Conservation (phyloP, 805 yeast genomes). For the Wickerhamomyces silvicola region DNA sequence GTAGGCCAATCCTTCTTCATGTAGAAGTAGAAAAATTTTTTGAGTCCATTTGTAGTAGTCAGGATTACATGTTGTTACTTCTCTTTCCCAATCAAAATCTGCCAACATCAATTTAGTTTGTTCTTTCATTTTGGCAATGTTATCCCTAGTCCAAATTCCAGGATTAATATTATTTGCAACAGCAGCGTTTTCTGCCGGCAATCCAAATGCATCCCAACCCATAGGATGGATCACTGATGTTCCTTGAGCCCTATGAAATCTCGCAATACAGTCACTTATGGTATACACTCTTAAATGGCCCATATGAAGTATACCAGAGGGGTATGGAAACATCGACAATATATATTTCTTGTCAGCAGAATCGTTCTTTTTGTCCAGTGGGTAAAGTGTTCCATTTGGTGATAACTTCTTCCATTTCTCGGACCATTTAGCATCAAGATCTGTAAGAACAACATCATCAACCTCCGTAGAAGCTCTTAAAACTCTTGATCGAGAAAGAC, state of each 20-base stretch:
- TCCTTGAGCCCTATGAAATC: slow-evolving; percentile 75
- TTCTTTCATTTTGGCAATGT: slow-evolving; percentile 78
- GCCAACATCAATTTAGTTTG: slow-evolving; percentile 77
- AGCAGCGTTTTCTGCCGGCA: slow-evolving; percentile 98
- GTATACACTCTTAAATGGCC: slow-evolving; percentile 94
- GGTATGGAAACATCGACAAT: slow-evolving; percentile 91
- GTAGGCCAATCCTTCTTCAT: slow-evolving; percentile 77
- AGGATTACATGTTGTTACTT: slow-evolving; percentile 77
- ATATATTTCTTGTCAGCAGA: slow-evolving; percentile 44
- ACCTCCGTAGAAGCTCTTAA: too few relatives aligned
- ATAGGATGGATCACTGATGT: slow-evolving; percentile 83
- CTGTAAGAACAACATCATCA: too few relatives aligned
- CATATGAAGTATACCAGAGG: slow-evolving; percentile 87
- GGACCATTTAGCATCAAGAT: slow-evolving; percentile 50
- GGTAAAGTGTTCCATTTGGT: slow-evolving; percentile 31
- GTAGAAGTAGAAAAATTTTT: slow-evolving; percentile 66
- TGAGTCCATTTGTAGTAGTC: slow-evolving; percentile 94
- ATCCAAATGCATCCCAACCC: slow-evolving; percentile 99
- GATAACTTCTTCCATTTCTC: slow-evolving; percentile 37
- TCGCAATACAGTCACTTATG: slow-evolving; percentile 74
- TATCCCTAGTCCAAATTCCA: slow-evolving; percentile 71
- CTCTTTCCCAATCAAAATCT: slow-evolving; percentile 92
- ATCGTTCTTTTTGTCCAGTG: slow-evolving; percentile 20
- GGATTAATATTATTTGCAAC: slow-evolving; percentile 79
- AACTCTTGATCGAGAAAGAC: too few relatives aligned